Conservation (phyloP, 1,284 basidiomycete genomes). For the Polyporus tsugae region DNA sequence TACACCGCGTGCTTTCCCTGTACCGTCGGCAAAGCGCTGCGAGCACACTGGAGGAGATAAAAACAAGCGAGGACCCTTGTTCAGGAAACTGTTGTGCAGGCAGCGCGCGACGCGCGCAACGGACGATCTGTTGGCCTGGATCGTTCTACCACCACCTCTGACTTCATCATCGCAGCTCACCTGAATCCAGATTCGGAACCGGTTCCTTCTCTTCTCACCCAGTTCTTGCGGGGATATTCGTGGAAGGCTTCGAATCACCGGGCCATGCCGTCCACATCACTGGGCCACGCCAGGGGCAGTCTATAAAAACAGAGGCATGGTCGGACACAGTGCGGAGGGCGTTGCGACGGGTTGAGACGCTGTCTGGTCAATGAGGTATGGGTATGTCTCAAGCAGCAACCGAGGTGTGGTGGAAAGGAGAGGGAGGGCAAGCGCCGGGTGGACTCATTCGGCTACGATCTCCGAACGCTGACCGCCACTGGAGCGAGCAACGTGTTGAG, state of each 20-base stretch:
- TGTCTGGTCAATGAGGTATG: neutral
- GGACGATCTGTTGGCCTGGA: conserved; percentile 7
- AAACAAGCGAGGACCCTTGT: conserved; percentile 13
- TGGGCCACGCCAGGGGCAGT: neutral
- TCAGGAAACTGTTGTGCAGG: conserved; percentile 3
- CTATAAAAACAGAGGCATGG: neutral
- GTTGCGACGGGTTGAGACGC: neutral
- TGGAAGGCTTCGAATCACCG: neutral
- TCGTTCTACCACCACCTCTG: neutral
- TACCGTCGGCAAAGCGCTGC: neutral
- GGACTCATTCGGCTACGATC: conserved; percentile 23
- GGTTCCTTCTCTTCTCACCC: neutral
- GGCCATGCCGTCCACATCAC: neutral
- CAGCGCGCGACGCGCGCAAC: neutral
- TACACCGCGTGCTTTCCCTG: neutral
- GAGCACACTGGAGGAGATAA: conserved; percentile 1
- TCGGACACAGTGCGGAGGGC: neutral
- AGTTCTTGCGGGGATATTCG: neutral
- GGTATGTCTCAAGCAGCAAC: neutral
- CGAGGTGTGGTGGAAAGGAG: neutral
- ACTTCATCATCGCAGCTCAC: conserved; percentile 8
- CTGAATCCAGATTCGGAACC: neutral
- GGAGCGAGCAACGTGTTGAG: conserved; percentile 27
- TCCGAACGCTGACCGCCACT: conserved; percentile 28
- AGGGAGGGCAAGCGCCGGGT: neutral